Evolutionary conservation across 805 yeast species (phyloP).

Genomic region (Kuraishia floccosa): DNA sequence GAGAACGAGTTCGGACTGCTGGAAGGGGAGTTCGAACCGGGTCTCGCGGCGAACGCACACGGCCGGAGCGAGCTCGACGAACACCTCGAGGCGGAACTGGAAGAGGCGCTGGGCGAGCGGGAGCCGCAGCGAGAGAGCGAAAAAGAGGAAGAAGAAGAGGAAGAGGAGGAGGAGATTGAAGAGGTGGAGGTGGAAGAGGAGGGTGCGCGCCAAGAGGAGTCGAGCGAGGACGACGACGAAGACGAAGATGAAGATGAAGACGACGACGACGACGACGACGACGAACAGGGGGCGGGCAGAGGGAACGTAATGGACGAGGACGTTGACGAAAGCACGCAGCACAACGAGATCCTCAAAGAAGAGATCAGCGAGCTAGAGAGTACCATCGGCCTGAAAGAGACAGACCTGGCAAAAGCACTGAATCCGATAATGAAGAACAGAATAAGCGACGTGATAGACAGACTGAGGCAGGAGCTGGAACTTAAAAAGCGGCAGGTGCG

Average conservation of each 20-base stretch:
- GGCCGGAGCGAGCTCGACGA: slow-evolving; percentile 19
- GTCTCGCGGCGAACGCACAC: too few species aligned
- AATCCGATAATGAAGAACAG: slow-evolving; percentile 83
- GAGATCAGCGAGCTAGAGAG: slow-evolving; percentile 75
- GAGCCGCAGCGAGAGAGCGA: slow-evolving; percentile 19
- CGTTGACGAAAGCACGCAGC: slow-evolving; percentile 42
- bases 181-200: slow-evolving; percentile 16
- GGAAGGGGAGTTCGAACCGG: background rate
- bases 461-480: slow-evolving; percentile 74
- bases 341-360: slow-evolving; percentile 67
- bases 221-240: slow-evolving; percentile 9
- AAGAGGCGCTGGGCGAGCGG: slow-evolving; percentile 36
- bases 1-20: background rate
- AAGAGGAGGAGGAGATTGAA: slow-evolving; percentile 19
- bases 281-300: slow-evolving; percentile 36
- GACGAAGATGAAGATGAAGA: slow-evolving; percentile 10
- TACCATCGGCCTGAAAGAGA: slow-evolving; percentile 66
- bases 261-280: slow-evolving; percentile 30
- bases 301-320: slow-evolving; percentile 38
- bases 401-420: slow-evolving; percentile 59
- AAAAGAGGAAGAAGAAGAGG: slow-evolving; percentile 7
- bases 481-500: slow-evolving; percentile 56
- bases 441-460: slow-evolving; percentile 68
- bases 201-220: too few species aligned
- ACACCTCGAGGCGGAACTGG: slow-evolving; percentile 44